Evolutionary conservation across 768 basidiomycete genomes (phyloP).

Genomic region (Agaricus subrufescens): DNA sequence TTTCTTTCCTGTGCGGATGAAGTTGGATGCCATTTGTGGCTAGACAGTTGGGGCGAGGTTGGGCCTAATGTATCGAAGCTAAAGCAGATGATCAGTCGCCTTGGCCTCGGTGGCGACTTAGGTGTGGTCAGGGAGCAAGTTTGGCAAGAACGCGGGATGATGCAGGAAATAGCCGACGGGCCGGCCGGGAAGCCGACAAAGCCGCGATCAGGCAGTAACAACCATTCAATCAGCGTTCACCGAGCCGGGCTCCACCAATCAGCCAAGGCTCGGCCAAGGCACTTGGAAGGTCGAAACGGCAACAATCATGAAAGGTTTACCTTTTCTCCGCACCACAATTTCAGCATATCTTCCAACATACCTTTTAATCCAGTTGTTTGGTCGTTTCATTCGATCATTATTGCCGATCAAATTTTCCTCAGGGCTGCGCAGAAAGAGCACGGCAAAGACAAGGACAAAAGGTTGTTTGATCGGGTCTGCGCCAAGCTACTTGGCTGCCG

Average conservation of each 20-base stretch:
- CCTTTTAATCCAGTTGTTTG: too few relatives aligned
- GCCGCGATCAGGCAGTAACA: background rate
- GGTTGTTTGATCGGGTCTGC: too few relatives aligned
- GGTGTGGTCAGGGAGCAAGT: background rate
- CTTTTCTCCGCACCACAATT: too few relatives aligned
- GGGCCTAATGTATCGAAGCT: background rate
- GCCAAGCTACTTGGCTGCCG: too few relatives aligned
- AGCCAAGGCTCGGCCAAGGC: background rate
- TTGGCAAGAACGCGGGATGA: background rate
- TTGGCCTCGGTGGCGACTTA: too few relatives aligned
- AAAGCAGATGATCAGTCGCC: too few relatives aligned
- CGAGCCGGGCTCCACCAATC: background rate
- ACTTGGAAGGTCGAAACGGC: background rate
- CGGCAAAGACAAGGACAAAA: too few relatives aligned
- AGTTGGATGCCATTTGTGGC: conserved; percentile 23
- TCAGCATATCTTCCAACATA: too few relatives aligned
- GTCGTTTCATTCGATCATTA: too few relatives aligned
- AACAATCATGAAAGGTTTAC: background rate
- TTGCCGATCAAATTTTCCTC: too few relatives aligned
- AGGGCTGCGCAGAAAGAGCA: too few relatives aligned
- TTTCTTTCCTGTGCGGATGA: conserved; percentile 34
- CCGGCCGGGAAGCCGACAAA: background rate
- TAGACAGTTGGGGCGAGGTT: background rate
- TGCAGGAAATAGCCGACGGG: background rate
- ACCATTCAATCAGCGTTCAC: background rate